A percentile compares a stretch with the other conserved stretches of the same genome.
Evolutionary conservation across 108 stramenopile species (phyloP).

Genomic region (Fragilaria radians): DNA sequence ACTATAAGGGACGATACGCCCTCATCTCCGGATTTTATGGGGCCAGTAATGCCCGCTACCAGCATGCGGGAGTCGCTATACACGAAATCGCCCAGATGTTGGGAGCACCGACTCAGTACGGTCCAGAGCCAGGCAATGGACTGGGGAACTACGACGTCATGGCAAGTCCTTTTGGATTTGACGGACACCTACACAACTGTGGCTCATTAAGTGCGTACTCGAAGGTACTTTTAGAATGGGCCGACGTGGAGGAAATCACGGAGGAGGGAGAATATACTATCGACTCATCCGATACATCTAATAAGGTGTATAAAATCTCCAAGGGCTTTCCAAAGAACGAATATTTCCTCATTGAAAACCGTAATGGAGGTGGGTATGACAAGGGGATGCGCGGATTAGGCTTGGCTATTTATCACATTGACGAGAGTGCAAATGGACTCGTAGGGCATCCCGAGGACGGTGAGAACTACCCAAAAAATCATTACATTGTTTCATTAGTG

Average conservation of each 20-base stretch:
- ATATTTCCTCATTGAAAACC: slow-evolving; percentile 67
- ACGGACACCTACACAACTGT: slow-evolving; percentile 26
- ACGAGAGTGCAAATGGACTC: slow-evolving; percentile 30
- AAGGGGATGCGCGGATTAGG: slow-evolving; percentile 34
- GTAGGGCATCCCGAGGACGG: slow-evolving; percentile 24
- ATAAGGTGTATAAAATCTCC: slow-evolving; percentile 41
- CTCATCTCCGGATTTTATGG: slow-evolving; percentile 8
- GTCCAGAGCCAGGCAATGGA: slow-evolving; percentile 20
- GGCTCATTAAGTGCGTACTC: slow-evolving; percentile 40
- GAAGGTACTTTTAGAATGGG: slow-evolving; percentile 47
- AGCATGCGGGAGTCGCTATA: slow-evolving; percentile 11
- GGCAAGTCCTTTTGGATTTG: slow-evolving; percentile 28
- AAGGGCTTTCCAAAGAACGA: slow-evolving; percentile 37
- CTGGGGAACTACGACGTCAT: slow-evolving; percentile 29
- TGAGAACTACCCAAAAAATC: slow-evolving; percentile 41
- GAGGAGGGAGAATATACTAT: slow-evolving; percentile 27
- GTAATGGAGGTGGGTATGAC: slow-evolving; percentile 47
- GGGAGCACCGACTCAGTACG: slow-evolving; percentile 23
- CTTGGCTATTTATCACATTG: slow-evolving; percentile 58
- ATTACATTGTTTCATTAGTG: slow-evolving; percentile 50
- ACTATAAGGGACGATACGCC: slow-evolving; percentile 4
- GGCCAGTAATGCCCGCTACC: background rate
- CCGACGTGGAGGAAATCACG: slow-evolving; percentile 25
- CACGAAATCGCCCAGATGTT: slow-evolving; percentile 27
- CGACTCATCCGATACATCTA: slow-evolving; percentile 15